Base-by-base conservation (phyloP, 139 green algal genomes). In the Trebouxia sp. region DNA sequence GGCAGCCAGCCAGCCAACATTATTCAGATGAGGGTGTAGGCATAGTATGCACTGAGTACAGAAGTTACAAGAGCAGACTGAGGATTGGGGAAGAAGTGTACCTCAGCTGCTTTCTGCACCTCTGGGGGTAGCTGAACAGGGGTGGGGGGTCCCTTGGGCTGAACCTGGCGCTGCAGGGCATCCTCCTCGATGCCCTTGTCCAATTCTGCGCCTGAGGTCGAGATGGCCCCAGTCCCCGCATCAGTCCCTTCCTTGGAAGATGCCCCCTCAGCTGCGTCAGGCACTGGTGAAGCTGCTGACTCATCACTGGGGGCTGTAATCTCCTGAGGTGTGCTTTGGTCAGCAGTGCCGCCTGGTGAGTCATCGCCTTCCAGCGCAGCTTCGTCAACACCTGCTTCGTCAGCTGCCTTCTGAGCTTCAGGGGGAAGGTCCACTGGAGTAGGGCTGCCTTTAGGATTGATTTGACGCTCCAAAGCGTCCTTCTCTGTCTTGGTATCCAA, bases 381-480 rank as follows among this genome's bases (percentile, higher is more conserved):
- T 32, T 48, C 38, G 45, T 82, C 42, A 38, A 35, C 39, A 53
- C 41, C 41, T 58, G 42, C 5, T n/a, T 32, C 41, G 11, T 78
- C 42, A 50, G 77, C 77, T 47, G 55, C 55, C 39, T 66, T 26
- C 74, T 65, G 32, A 26, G 55, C 77, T 26, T 82, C 56, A 14
- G 38, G 55, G 3, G 55, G 37, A 4, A 51, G 56, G 38, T 56
- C 39, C 41, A 70, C 39, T n/a, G 38, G 56, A 30, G 39, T 67
- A 17, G 56, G 56, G 26, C 26, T 56, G 26, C 39, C 50, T n/a
- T 39, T 50, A 32, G 56, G 43, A 30, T 83, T 85, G 53, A 79
- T 43, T 67, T 85, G 84, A 67, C 84, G 45, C 42, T 80, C 70
- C 37, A 53, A 51, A 10, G 84, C 55, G 26, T 50, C 79, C 65